phyloP scores from a whole-genome alignment of 192 early-diverging fungal genomes.

The Podila minutissima region DNA sequence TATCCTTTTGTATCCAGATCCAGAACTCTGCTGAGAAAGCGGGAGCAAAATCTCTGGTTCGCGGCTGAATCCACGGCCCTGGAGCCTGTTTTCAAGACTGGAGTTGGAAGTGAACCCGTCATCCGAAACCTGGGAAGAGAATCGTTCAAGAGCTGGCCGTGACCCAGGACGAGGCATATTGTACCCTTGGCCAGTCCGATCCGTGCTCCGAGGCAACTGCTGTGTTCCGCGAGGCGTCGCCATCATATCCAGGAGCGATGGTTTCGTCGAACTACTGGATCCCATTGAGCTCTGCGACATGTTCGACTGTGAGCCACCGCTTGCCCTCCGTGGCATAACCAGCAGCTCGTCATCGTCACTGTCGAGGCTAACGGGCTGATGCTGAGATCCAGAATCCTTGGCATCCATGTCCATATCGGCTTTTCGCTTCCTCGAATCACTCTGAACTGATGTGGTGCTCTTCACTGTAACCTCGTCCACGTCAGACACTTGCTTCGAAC shows the following conservation, averaged over 20 bases:
- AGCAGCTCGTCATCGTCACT: conserved; percentile 30
- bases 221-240: conserved; percentile 36
- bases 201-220: conserved; percentile 14
- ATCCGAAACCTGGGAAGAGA: conserved; percentile 20
- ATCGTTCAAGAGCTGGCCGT: conserved; percentile 9
- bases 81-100: conserved; percentile 29
- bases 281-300: neutral
- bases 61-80: neutral
- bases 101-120: conserved; percentile 36
- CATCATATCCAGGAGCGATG: conserved; percentile 42
- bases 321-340: neutral
- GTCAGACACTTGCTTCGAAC: neutral
- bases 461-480: too few species aligned
- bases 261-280: neutral
- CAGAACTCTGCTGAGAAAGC: conserved; percentile 5
- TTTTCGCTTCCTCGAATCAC: conserved; percentile 13
- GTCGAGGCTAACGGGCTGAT: conserved; percentile 6
- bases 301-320: neutral
- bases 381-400: neutral
- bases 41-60: conserved; percentile 21
- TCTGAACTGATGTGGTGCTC: neutral
- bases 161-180: neutral
- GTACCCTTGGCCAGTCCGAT: neutral
- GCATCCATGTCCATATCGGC: neutral
- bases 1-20: neutral